Base-by-base conservation (phyloP, 805 yeast species). In the Metahyphopichia silvanorum region DNA sequence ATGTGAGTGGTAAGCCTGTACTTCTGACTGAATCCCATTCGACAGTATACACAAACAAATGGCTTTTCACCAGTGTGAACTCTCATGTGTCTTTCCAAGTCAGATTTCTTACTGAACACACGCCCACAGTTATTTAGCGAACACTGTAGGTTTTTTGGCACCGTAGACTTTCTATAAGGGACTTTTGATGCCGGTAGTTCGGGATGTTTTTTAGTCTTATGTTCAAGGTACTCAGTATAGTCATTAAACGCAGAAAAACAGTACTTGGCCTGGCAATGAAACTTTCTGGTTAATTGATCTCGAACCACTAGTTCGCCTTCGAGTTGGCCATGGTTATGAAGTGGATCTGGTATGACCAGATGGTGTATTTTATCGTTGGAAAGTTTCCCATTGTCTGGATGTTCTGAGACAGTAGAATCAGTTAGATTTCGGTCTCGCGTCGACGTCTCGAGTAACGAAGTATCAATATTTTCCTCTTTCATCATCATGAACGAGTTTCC, bases 1-100 rank as follows among this genome's bases (percentile, higher is more conserved):
- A 39, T 23, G 33, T 51, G 57, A 23, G 57, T 49, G 10, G 53
- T 49, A 30, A 51, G 36, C 19, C 53, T 28, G 38, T 49, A 46
- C 34, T 42, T 39, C 32, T 48, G 51, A 18, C 35, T 44, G 30
- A 48, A 51, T 14, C 46, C 34, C 6, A 45, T 45, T n/a, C 29
- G 25, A 31, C 48, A 42, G 11, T 29, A 30, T 14, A 35, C 32
- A 29, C 53, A 39, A 14, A 34, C 34, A 32, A 27, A 48, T 16
- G 53, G 51, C 13, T 42, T 39, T 30, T 44, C 50, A 14, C 46
- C 43, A 5, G 46, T 44, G 35, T 45, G 49, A 16, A 43, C 33
- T 24, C 47, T 21, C 9, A 16, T 15, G 25, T 45, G 49, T 31
- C 49, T 33, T 8, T 39, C 37, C 18, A 45, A 33, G 32, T 45